Percentiles rank a stretch among this genome's conserved stretches.
Conservation (phyloP, 345 rosid genomes). For the Brassica nigra region DNA sequence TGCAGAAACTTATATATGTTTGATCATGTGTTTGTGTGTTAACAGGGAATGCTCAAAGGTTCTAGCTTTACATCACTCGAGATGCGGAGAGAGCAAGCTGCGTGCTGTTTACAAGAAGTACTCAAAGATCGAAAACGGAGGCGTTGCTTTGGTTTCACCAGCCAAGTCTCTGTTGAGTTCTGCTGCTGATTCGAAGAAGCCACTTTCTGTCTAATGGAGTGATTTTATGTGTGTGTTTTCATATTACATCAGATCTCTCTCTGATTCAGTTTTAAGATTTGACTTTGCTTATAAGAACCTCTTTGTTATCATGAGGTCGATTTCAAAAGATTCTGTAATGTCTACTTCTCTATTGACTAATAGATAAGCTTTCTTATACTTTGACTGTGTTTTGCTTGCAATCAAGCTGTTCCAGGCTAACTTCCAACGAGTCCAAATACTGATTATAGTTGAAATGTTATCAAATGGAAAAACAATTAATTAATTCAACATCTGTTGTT, state of each 20-base stretch:
- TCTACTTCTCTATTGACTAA: background rate
- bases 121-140: slow-evolving; percentile 53
- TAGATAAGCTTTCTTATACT: background rate
- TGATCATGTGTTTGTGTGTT: background rate
- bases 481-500: background rate
- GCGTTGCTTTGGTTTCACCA: slow-evolving; percentile 64
- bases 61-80: slow-evolving; percentile 54
- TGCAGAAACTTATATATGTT: background rate
- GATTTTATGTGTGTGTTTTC: background rate
- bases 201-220: slow-evolving; percentile 17
- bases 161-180: slow-evolving; percentile 47
- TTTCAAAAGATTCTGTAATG: background rate
- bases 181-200: slow-evolving; percentile 30
- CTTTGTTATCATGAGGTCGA: background rate
- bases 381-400: background rate
- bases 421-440: background rate
- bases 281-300: background rate
- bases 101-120: slow-evolving; percentile 67
- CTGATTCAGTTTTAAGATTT: slow-evolving; percentile 26
- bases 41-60: slow-evolving; percentile 72
- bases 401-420: background rate
- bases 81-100: slow-evolving; percentile 64
- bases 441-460: background rate
- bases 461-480: background rate
- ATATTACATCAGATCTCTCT: slow-evolving; percentile 31